Base-by-base conservation (phyloP, 345 rosid genomes). In the Microthlaspi erraticum region DNA sequence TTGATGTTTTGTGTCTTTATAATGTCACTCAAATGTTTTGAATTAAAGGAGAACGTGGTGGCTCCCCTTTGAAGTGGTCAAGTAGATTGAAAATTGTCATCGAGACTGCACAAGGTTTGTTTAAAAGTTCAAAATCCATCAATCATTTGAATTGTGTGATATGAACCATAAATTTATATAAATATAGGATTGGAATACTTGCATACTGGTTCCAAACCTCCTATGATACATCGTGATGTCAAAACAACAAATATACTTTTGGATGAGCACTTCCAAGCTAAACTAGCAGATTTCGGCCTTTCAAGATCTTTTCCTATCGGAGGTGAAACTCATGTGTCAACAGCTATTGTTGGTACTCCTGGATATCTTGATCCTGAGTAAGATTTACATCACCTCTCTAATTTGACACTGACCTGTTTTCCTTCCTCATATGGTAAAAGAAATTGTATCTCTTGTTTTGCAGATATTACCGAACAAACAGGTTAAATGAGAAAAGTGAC, bases 321-420 rank as follows among this genome's bases (percentile, higher is more conserved):
- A 29, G 37, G 5, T 20, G 79, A 60, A 26, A 6, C 68, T 38
- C 74, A 72, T 7, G 44, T 69, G 20, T 70, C 75, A 0, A 71
- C 67, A 38, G 7, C 10, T 38, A 42, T 61, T 31, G 75, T 13
- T 33, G 75, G 68, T 1, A 71, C 75, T 60, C 68, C 54, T 1
- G 85, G 85, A 11, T 85, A 85, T 57, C 81, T 85, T 5, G 85
- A 80, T 6, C 89, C 84, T 7, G 84, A 78, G 86, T 81, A 56
- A 68, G 71, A 1, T 0, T 59, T 34, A n/a, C 4, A 13, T 32
- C 34, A 43, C 0, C 10, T 0, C 18, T 7, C 10, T 18, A 43
- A 3, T 42, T 7, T 12, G 7, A 17, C 8, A 17, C 7, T 10
- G 3, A 6, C 31, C 4, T 10, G 9, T 13, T 12, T 55, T 10